These are phyloP conservation scores for Podaxis mareebaensis DNA, from an alignment of 768 basidiomycete species.

Conservation along the genomic window DNA sequence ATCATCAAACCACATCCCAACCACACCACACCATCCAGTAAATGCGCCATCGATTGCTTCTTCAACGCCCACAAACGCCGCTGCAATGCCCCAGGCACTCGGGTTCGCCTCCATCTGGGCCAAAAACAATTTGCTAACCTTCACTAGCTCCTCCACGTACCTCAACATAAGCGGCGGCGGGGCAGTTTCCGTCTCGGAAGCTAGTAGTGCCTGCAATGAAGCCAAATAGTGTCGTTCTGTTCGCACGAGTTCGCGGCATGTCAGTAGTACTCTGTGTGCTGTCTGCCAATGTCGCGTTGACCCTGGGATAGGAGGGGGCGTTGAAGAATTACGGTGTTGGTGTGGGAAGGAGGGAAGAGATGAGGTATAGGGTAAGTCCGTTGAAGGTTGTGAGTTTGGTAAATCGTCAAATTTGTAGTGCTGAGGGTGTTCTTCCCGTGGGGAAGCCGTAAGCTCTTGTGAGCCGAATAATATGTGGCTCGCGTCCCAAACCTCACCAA, in stretches of 20 bases:
- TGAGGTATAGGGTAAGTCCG: slow-evolving; percentile 22
- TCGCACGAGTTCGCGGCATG: slow-evolving; percentile 41
- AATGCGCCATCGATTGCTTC: slow-evolving; percentile 56
- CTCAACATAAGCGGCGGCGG: slow-evolving; percentile 54
- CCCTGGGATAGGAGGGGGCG: slow-evolving; percentile 24
- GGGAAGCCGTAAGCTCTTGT: slow-evolving; percentile 6
- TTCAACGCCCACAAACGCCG: slow-evolving; percentile 56
- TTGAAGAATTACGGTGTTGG: slow-evolving; percentile 20
- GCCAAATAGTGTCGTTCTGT: slow-evolving; percentile 44
- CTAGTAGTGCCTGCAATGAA: slow-evolving; percentile 33
- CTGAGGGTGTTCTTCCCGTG: neutral
- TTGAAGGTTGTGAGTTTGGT: neutral
- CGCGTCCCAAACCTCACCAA: slow-evolving; percentile 24
- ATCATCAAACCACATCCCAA: slow-evolving; percentile 46
- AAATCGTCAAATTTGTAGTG: neutral
- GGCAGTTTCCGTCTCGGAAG: slow-evolving; percentile 40
- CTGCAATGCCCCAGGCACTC: slow-evolving; percentile 63
- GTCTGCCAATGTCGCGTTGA: slow-evolving; percentile 33
- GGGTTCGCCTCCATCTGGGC: slow-evolving; percentile 56
- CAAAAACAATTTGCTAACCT: slow-evolving; percentile 51
- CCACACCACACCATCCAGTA: slow-evolving; percentile 59
- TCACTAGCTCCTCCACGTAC: slow-evolving; percentile 52
- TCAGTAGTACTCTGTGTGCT: slow-evolving; percentile 37
- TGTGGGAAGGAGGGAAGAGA: slow-evolving; percentile 27
- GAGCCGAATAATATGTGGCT: slow-evolving; percentile 6